These are phyloP conservation scores for Vickermania spadyakhi DNA, from an alignment of 208 protist species.

Conservation along the genomic window DNA sequence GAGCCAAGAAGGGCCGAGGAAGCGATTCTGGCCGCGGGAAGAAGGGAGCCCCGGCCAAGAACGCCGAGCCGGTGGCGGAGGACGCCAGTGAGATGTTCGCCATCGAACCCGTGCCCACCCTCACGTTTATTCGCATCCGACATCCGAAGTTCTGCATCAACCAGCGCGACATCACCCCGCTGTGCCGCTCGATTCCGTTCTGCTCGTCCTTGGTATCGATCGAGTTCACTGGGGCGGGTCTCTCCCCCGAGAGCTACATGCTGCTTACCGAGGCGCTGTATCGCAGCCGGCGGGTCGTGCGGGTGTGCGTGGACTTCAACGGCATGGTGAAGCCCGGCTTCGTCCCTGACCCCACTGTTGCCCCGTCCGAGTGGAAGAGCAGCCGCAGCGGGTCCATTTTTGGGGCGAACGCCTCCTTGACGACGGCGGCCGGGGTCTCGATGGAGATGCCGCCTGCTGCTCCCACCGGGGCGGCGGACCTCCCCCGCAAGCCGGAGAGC, in stretches of 20 bases:
- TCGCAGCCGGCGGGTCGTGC: conserved; percentile 42
- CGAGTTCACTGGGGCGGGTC: conserved; percentile 68
- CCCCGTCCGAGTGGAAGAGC: neutral
- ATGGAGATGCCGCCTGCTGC: neutral
- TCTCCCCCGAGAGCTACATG: conserved; percentile 73
- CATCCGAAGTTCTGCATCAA: conserved; percentile 78
- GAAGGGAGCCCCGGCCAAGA: neutral
- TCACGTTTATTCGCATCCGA: conserved; percentile 64
- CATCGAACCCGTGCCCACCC: conserved; percentile 3
- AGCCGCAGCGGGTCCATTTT: neutral
- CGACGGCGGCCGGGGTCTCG: neutral
- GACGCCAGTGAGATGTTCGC: neutral
- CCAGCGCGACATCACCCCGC: conserved; percentile 73
- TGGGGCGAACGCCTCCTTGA: neutral
- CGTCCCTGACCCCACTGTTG: conserved; percentile 27
- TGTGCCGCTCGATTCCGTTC: conserved; percentile 73
- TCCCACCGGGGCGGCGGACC: neutral
- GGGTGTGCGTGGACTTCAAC: conserved; percentile 81
- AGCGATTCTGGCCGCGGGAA: neutral
- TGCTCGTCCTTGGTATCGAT: conserved; percentile 69
- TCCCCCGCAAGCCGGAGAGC: neutral
- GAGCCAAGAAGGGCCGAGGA: neutral
- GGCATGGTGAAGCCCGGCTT: conserved; percentile 23
- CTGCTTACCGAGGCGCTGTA: conserved; percentile 80
- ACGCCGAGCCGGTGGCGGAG: neutral